These are phyloP conservation scores for Euphorbia lathyris DNA, from an alignment of 345 rosid genomes.

Conservation along the genomic window DNA sequence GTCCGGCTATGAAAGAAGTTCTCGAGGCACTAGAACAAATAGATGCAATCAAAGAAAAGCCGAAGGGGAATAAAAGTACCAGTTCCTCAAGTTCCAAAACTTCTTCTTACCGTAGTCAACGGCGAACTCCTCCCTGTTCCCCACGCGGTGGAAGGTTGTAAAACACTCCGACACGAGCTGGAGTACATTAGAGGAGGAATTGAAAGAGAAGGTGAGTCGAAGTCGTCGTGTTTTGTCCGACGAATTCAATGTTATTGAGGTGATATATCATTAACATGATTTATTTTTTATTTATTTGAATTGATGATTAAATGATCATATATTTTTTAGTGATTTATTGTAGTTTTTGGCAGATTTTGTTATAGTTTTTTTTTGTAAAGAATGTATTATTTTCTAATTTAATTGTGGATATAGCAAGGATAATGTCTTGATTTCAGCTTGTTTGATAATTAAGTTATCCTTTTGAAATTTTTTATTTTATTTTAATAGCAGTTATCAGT, in stretches of 20 bases:
- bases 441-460: too few species aligned
- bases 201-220: background rate
- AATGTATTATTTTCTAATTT: too few species aligned
- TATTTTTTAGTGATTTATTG: slow-evolving; percentile 6
- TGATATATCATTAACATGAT: background rate
- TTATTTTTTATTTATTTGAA: slow-evolving; percentile 2
- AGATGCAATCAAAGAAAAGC: slow-evolving; percentile 30
- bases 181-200: too few species aligned
- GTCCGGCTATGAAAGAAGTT: slow-evolving; percentile 63
- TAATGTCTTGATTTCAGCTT: too few species aligned
- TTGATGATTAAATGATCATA: background rate
- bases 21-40: slow-evolving; percentile 50
- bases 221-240: background rate
- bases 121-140: background rate
- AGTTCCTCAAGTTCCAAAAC: slow-evolving; percentile 16
- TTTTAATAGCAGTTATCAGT: too few species aligned
- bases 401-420: too few species aligned
- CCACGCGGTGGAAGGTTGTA: background rate
- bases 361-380: too few species aligned
- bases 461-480: too few species aligned
- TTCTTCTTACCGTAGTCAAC: slow-evolving; percentile 9
- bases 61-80: slow-evolving; percentile 14
- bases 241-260: background rate
- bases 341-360: slow-evolving; percentile 9
- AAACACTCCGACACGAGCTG: too few species aligned